Evolutionary conservation across 768 basidiomycete genomes (phyloP).

Genomic region (Serendipita sp.): DNA sequence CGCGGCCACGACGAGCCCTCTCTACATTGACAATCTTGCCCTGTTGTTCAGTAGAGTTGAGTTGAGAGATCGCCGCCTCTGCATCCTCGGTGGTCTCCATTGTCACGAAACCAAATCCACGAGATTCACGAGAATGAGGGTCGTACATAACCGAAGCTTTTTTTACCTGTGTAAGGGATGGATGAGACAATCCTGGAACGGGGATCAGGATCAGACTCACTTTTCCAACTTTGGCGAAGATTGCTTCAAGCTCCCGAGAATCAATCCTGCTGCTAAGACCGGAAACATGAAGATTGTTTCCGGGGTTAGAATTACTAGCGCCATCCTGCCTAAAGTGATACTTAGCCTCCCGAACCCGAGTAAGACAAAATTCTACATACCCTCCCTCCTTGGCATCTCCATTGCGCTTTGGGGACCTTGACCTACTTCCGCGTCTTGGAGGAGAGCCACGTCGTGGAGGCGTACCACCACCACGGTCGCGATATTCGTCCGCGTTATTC

Average conservation of each 20-base stretch:
- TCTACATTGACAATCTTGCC: conserved; percentile 83
- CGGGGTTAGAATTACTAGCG: conserved; percentile 28
- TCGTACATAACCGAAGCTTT: conserved; percentile 51
- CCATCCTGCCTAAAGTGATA: conserved; percentile 14
- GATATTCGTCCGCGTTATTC: conserved; percentile 5
- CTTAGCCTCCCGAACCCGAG: not conserved
- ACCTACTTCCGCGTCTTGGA: conserved; percentile 1
- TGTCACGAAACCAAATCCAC: conserved; percentile 80
- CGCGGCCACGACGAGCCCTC: conserved; percentile 81
- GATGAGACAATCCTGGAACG: not conserved
- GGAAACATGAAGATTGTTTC: conserved; percentile 51
- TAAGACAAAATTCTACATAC: not conserved
- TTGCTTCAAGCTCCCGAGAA: conserved; percentile 72
- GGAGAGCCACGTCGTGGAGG: not conserved
- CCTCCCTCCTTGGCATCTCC: conserved; percentile 1
- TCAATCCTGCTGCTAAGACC: conserved; percentile 47
- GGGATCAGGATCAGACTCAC: conserved; percentile 27
- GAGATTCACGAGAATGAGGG: conserved; percentile 51
- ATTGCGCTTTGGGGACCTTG: conserved; percentile 5
- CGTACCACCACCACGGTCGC: not conserved
- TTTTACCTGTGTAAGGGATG: conserved; percentile 29
- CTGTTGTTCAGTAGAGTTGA: conserved; percentile 71
- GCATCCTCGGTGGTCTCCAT: conserved; percentile 78
- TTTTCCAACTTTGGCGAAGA: conserved; percentile 76
- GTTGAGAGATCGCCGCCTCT: conserved; percentile 70